Evolutionary conservation across 805 yeast species (phyloP).

Genomic region (Ogataea nonfermentans): DNA sequence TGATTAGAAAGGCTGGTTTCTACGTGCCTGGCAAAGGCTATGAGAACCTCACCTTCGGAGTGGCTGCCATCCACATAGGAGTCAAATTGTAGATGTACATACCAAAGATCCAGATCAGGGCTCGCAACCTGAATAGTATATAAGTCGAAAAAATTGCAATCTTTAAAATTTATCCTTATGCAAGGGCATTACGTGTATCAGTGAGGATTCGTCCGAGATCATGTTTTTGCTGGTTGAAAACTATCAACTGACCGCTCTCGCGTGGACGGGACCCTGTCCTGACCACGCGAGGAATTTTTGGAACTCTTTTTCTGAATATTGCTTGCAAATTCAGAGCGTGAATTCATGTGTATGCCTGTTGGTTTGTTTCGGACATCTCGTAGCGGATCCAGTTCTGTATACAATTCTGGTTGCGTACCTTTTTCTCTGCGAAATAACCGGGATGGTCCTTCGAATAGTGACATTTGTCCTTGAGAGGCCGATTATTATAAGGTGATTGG

Average conservation of each 20-base stretch:
- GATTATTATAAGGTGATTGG: conserved; percentile 46
- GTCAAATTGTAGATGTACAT: conserved; percentile 59
- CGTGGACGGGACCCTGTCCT: conserved; percentile 33
- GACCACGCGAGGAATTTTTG: conserved; percentile 75
- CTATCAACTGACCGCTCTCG: conserved; percentile 90
- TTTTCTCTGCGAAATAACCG: conserved; percentile 23
- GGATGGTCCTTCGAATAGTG: conserved; percentile 16
- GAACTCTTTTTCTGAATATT: conserved; percentile 32
- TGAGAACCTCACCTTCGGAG: conserved; percentile 91
- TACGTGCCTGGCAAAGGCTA: conserved; percentile 88
- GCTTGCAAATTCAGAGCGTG: conserved; percentile 7
- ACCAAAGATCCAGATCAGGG: not conserved
- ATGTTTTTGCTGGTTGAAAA: conserved; percentile 99
- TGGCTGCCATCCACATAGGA: conserved; percentile 95
- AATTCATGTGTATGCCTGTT: conserved; percentile 6
- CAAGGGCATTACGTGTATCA: conserved; percentile 99
- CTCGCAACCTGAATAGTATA: conserved; percentile 7
- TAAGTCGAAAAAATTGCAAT: conserved; percentile 5
- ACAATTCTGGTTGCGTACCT: conserved; percentile 61
- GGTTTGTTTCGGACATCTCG: conserved; percentile 26
- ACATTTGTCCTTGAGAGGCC: conserved; percentile 37
- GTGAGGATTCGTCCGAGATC: conserved; percentile 99
- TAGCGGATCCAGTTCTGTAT: conserved; percentile 61
- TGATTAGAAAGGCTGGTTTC: conserved; percentile 96
- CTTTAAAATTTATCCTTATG: conserved; percentile 68